These are phyloP conservation scores for Physaria fendleri DNA, from an alignment of 345 rosid genomes.

Conservation along the genomic window DNA sequence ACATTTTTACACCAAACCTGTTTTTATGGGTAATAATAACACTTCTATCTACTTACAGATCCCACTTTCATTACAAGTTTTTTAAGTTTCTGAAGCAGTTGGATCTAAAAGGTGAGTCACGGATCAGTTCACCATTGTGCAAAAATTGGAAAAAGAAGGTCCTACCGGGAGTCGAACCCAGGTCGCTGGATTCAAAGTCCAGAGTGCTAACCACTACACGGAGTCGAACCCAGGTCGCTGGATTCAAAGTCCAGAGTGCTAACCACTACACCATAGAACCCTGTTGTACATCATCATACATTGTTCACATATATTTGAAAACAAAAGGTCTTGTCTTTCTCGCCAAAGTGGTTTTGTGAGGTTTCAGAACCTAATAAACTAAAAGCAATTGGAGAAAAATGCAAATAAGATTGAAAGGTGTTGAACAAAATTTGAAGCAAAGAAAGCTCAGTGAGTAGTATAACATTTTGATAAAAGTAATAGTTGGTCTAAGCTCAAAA, in stretches of 20 bases:
- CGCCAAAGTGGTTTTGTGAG: neutral
- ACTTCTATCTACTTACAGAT: neutral
- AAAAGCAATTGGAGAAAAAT: neutral
- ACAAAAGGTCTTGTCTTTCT: neutral
- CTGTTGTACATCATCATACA: neutral
- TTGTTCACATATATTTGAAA: too few species aligned
- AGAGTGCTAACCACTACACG: conserved; percentile 96
- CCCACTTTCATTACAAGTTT: neutral
- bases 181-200: conserved; percentile 94
- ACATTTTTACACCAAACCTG: neutral
- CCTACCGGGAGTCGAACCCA: conserved; percentile 98
- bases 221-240: conserved; percentile 98
- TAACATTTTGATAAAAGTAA: neutral
- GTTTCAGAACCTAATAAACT: neutral
- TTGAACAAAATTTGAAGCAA: conserved; percentile 9
- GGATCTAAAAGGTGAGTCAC: neutral
- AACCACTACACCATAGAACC: conserved; percentile 99
- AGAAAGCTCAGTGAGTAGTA: neutral
- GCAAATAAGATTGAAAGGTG: neutral
- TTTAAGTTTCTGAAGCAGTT: neutral
- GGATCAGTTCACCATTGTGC: neutral
- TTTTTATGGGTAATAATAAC: neutral
- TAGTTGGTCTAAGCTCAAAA: conserved; percentile 1
- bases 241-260: conserved; percentile 99
- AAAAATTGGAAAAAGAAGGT: conserved; percentile 29